Base-by-base conservation (phyloP, 768 basidiomycete genomes). In the Leccinum longicurvipes region DNA sequence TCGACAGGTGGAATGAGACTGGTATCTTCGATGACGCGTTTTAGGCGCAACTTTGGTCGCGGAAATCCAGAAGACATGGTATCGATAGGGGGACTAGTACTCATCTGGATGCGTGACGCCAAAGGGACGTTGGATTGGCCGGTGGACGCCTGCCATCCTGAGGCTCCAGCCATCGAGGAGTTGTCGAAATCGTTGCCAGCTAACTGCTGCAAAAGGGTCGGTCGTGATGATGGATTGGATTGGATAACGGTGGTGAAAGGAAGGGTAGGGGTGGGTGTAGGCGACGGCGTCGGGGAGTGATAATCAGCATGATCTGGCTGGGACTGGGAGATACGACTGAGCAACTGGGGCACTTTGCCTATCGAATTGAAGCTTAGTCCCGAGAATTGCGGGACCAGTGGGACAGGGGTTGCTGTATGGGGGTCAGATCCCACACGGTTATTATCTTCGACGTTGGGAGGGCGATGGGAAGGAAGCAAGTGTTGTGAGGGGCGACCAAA, bases 311-410 rank as follows among this genome's bases (percentile, higher is more conserved):
- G 46, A 42, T 68, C 67, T 23, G 71, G 63, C 42, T 71, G 64
- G 3, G 72, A 63, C 36, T 66, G 64, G 29, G 79, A 75, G 32
- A 86, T 72, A 23, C 85, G 80, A 57, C 73, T 76, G 25, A 86
- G 73, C 19, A 86, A 70, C 14, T 73, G 69, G 0, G 84, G 83
- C 56, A 72, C 68, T 62, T 81, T 77, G 27, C 84, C 84, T 39
- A 87, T 86, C 4, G 68, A 76, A 11, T 60, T 67, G 64, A 85
- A 86, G 25, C 36, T 39, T 4, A 39, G 10, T 39, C 2, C 4
- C 71, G 73, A 63, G 85, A 75, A 51, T 72, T 64, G 62, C 19
- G 62, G 49, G 1, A 34, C 42, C 4, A 31, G 21, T 12, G 52
- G 54, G 12, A 66, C 53, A 60, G 71, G 53, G 56, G 29, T 12